Evolutionary conservation across 768 basidiomycete genomes (phyloP), one percentile per base, ranked within the genome.

Genomic region (Lyophyllum shimeji): DNA sequence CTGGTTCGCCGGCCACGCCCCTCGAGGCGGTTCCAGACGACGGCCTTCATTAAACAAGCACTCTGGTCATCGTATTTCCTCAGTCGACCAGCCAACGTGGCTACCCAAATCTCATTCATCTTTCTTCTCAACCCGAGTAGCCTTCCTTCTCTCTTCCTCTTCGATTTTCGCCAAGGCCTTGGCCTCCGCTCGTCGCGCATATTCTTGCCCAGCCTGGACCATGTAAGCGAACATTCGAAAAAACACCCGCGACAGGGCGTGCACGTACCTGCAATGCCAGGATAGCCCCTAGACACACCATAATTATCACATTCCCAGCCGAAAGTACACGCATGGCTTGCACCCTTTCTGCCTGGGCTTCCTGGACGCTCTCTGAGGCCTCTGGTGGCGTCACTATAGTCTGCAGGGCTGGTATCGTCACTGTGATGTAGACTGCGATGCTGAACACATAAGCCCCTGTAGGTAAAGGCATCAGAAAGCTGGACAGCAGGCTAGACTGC

Each of bases 241-340:
- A 42, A 21, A 25, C 20, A 46, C 9, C 29, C 33, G 20, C 40
- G 12, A 42, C 47, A 52, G 48, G 21, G 2, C 12, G n/a, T 12
- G 15, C 45, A 72, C 82, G 69, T 67, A 89, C 91, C 83, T 94
- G 92, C 52, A 94, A 75, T 29, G 74, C 66, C 20, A 94, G 76
- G 51, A 94, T 79, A 9, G 79, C 81, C 18, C 80, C 79, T 13
- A 94, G 77, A 49, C 84, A 78, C 7, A 84, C 76, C 51, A 87
- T 85, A 51, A 93, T 86, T 56, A 98, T 87, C 47, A 90, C 82
- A 66, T 97, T 96, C 9, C 87, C 94, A 6, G 95, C 95, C 24
- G 88, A 84, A 21, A 96, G 76, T 4, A 97, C 78, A 50, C 83
- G 83, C 67, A 98, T 76, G 18, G 94, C 91, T 64, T 93, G 87